Evolutionary conservation across 2,329 filamentous ascomycete genomes (phyloP).

Genomic region (Akanthomyces uredinophilus): DNA sequence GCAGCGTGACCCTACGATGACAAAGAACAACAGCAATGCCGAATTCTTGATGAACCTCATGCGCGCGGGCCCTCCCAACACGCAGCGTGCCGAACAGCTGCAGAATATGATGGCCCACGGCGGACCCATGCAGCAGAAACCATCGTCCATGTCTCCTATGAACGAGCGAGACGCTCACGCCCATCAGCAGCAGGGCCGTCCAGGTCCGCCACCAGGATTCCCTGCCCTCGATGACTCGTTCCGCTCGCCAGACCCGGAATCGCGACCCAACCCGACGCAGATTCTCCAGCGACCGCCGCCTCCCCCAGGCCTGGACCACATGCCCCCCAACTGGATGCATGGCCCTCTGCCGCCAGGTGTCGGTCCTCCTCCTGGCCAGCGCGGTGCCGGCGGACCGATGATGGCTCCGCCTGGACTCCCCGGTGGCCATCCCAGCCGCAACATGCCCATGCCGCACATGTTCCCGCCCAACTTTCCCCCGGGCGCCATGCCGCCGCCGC

Average conservation of each 20-base stretch:
- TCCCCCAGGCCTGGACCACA: conserved; percentile 55
- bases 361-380: conserved; percentile 19
- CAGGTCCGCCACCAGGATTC: conserved; percentile 45
- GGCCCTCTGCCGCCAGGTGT: conserved; percentile 35
- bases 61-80: conserved; percentile 47
- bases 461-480: conserved; percentile 58
- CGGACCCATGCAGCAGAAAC: conserved; percentile 25
- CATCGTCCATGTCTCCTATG: conserved; percentile 5
- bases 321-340: conserved; percentile 52
- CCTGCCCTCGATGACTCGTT: conserved; percentile 46
- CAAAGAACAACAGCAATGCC: conserved; percentile 59
- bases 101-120: conserved; percentile 35
- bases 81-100: conserved; percentile 45
- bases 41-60: conserved; percentile 84
- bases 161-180: conserved; percentile 5
- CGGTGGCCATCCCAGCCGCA: conserved; percentile 32
- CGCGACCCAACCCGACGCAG: conserved; percentile 51
- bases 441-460: conserved; percentile 52
- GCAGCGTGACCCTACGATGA: conserved; percentile 39
- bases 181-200: conserved; percentile 37
- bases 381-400: conserved; percentile 42
- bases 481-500: conserved; percentile 42
- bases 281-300: conserved; percentile 57
- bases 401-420: conserved; percentile 56
- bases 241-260: conserved; percentile 38